Conservation (phyloP, 2,329 filamentous ascomycete genomes). For the Ceratocystis albifundus region DNA sequence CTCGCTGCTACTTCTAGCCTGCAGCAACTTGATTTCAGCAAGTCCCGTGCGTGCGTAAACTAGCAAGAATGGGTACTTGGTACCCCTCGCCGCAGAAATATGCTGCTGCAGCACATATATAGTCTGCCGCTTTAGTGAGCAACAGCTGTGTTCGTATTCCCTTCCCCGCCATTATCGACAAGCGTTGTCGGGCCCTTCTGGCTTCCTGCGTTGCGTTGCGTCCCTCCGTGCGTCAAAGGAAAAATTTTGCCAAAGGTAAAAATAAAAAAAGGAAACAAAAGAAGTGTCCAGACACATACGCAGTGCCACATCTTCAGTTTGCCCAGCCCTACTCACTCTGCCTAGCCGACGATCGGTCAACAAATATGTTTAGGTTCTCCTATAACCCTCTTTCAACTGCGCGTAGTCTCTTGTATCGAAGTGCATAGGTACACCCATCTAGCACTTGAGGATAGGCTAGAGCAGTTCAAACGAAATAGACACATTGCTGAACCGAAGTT, state of each 20-base stretch:
- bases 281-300: neutral
- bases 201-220: neutral
- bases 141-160: neutral
- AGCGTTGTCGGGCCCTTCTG: neutral
- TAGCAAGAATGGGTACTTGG: neutral
- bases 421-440: neutral
- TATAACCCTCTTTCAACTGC: neutral
- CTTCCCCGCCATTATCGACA: neutral
- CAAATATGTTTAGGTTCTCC: neutral
- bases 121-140: neutral
- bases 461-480: neutral
- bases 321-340: neutral
- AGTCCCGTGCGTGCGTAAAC: slow-evolving; percentile 3
- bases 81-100: neutral
- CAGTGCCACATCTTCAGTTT: neutral
- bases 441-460: neutral
- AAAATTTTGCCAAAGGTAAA: slow-evolving; percentile 7
- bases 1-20: neutral
- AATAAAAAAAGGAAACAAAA: neutral
- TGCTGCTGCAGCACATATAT: neutral
- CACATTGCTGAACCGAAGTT: neutral
- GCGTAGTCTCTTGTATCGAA: neutral
- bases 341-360: neutral
- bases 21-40: neutral
- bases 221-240: slow-evolving; percentile 1